Conservation (phyloP, 345 rosid genomes). For the Gossypium rotundifolium region DNA sequence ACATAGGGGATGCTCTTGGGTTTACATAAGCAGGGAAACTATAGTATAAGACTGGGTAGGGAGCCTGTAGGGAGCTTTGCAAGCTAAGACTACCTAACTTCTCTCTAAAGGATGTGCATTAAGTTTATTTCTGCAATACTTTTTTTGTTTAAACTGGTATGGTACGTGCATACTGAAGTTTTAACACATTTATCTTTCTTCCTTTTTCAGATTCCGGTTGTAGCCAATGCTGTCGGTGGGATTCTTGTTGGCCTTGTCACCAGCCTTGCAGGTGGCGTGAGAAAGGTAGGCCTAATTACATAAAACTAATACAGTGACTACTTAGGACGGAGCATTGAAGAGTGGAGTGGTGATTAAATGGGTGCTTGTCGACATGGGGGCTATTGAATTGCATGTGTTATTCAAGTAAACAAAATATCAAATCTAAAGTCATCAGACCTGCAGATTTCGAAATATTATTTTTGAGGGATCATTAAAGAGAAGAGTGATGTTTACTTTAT, state of each 20-base stretch:
- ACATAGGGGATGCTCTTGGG: background rate
- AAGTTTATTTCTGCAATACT: background rate
- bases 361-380: background rate
- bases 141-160: background rate
- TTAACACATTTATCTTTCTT: background rate
- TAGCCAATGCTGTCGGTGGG: constrained; percentile 84
- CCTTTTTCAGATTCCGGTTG: constrained; percentile 62
- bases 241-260: constrained; percentile 96
- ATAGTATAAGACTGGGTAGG: background rate
- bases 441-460: background rate
- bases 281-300: constrained; percentile 51
- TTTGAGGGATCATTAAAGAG: background rate
- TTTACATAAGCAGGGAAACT: background rate
- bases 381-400: background rate
- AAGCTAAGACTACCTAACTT: background rate
- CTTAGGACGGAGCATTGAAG: background rate
- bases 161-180: background rate
- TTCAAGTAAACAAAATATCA: background rate
- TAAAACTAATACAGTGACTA: background rate
- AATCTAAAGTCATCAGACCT: background rate
- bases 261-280: constrained; percentile 93
- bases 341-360: background rate
- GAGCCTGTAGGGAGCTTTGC: background rate
- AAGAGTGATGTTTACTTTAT: background rate
- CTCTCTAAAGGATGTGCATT: background rate